phyloP scores from a whole-genome alignment of 257 asterid genomes.

The Anisodus acutangulus region DNA sequence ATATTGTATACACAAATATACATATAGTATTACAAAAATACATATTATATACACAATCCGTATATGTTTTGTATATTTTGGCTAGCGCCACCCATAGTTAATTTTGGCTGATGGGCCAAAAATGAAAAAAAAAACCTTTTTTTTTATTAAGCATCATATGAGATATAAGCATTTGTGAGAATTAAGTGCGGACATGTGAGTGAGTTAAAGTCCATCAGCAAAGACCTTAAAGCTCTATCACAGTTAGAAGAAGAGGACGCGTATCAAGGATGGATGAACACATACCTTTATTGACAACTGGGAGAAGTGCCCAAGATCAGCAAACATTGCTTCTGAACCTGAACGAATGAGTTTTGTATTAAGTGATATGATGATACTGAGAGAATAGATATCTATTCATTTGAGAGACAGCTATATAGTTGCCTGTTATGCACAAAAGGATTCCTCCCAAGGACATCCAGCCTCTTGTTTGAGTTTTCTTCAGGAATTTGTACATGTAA shows the following conservation, averaged over 20 bases:
- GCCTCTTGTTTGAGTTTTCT: conserved; percentile 77
- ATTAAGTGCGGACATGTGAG: too few relatives aligned
- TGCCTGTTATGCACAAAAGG: conserved; percentile 84
- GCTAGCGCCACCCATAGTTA: too few relatives aligned
- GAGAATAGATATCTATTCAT: not conserved
- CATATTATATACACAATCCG: too few relatives aligned
- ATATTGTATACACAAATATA: too few relatives aligned
- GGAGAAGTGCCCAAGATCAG: conserved; percentile 94
- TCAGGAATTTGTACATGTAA: conserved; percentile 82
- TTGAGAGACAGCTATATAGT: not conserved
- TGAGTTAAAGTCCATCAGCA: too few relatives aligned
- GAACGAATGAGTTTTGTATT: conserved; percentile 34
- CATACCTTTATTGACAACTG: conserved; percentile 81
- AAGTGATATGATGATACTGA: not conserved
- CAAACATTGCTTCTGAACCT: conserved; percentile 99
- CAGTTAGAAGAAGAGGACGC: not conserved
- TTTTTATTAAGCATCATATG: too few relatives aligned
- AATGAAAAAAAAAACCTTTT: too few relatives aligned
- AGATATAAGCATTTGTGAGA: too few relatives aligned
- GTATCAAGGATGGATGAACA: not conserved
- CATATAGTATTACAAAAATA: too few relatives aligned
- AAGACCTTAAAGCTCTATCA: too few relatives aligned
- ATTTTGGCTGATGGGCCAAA: too few relatives aligned
- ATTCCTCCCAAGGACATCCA: conserved; percentile 97
- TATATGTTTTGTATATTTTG: too few relatives aligned